Evolutionary conservation across 371 early-diverging fungal species (phyloP).

Genomic region (Coemansia sp.): DNA sequence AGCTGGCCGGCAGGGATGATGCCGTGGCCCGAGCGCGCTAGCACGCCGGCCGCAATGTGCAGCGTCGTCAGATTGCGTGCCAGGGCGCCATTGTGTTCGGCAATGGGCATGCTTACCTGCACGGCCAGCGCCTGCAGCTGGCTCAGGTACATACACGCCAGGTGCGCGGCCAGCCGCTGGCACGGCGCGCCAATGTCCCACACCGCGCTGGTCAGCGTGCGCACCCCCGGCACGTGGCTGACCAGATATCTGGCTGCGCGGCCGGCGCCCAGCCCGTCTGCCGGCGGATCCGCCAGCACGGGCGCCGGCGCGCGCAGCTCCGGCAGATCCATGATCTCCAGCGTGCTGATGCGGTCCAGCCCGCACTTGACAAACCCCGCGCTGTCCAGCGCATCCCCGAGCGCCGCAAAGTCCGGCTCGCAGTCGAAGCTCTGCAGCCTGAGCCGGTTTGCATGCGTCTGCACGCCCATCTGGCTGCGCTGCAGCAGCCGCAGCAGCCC

Average conservation of each 20-base stretch:
- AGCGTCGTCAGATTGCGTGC: conserved; percentile 13
- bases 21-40: conserved; percentile 6
- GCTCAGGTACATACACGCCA: conserved; percentile 5
- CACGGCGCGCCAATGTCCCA: conserved; percentile 23
- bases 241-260: conserved; percentile 5
- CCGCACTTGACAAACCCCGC: conserved; percentile 4
- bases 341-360: background rate
- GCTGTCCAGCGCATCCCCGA: conserved; percentile 6
- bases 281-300: background rate
- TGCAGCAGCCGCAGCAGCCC: background rate
- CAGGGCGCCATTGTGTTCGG: background rate
- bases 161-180: conserved; percentile 11
- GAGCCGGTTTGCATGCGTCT: background rate
- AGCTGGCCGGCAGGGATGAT: conserved; percentile 7
- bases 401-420: conserved; percentile 12
- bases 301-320: conserved; percentile 1
- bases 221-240: conserved; percentile 16
- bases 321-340: conserved; percentile 12
- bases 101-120: background rate
- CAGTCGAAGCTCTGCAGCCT: conserved; percentile 26
- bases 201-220: conserved; percentile 8
- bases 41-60: conserved; percentile 18
- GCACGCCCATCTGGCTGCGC: background rate
- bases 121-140: conserved; percentile 16
- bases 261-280: background rate